phyloP scores from a whole-genome alignment of 176 grass and related monocot genomes.

The Coix lacrymajobi region DNA sequence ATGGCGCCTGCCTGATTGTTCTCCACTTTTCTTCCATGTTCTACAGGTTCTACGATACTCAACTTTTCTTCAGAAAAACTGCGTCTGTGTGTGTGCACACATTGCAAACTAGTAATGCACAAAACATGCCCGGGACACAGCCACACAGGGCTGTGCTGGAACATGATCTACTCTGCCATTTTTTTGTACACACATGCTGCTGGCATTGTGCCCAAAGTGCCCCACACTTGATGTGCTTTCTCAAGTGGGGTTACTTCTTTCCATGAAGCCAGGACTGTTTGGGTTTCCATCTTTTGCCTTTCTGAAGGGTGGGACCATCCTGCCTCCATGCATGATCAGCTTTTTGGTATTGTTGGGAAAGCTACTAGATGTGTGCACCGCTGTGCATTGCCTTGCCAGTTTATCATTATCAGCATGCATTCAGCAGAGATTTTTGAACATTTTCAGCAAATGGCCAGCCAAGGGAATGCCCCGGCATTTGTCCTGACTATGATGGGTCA shows the following conservation, averaged over 20 bases:
- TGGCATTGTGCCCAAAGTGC: conserved; percentile 19
- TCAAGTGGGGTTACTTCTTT: conserved; percentile 20
- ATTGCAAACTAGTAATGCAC: neutral
- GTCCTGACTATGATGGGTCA: neutral
- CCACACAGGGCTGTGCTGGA: neutral
- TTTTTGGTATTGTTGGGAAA: conserved; percentile 21
- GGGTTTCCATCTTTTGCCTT: conserved; percentile 21
- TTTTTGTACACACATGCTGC: conserved; percentile 16
- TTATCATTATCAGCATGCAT: neutral
- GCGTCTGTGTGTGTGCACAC: neutral
- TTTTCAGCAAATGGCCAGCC: neutral
- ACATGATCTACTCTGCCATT: conserved; percentile 15
- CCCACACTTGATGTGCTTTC: conserved; percentile 18
- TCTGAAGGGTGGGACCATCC: conserved; percentile 14
- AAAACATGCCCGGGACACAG: neutral
- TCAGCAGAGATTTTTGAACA: neutral
- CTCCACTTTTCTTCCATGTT: neutral
- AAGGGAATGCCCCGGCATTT: neutral
- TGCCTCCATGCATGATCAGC: conserved; percentile 7
- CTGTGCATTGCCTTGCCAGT: conserved; percentile 4
- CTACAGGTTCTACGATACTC: neutral
- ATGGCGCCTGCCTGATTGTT: neutral
- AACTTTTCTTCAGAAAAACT: conserved; percentile 5
- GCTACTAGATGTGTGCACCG: conserved; percentile 13
- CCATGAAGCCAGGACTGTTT: neutral